Percentiles rank a stretch among this genome's conserved stretches.
These are phyloP conservation scores for Lentinus brumalis DNA, from an alignment of 768 basidiomycete species.

Conservation along the genomic window DNA sequence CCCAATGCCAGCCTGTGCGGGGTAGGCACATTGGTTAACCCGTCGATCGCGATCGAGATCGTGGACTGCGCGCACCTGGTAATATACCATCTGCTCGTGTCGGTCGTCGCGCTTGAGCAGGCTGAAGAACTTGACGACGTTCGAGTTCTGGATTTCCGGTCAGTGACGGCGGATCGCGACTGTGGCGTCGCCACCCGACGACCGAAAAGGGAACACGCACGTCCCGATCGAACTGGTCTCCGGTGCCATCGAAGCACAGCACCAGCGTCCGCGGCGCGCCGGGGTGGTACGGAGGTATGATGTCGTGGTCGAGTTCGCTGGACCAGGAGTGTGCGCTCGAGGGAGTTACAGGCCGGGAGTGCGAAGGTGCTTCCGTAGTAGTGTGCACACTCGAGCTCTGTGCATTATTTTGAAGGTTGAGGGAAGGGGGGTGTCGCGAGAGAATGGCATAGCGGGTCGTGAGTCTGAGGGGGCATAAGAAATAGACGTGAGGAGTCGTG, in stretches of 20 bases:
- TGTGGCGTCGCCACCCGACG: neutral
- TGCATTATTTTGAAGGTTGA: neutral
- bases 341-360: constrained; percentile 14
- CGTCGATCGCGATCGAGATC: constrained; percentile 11
- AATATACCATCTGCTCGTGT: constrained; percentile 68
- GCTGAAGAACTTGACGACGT: constrained; percentile 68
- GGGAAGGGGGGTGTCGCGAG: neutral
- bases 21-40: neutral
- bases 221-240: constrained; percentile 69
- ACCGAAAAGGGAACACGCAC: constrained; percentile 37
- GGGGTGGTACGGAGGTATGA: constrained; percentile 26
- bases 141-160: neutral
- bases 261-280: constrained; percentile 51
- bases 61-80: constrained; percentile 49
- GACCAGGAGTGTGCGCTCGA: constrained; percentile 17
- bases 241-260: constrained; percentile 69
- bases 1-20: constrained; percentile 64
- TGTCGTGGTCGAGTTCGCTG: constrained; percentile 17
- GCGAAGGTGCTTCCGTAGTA: constrained; percentile 2
- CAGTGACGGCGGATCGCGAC: neutral
- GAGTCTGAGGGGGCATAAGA: constrained; percentile 1
- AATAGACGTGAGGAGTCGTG: constrained; percentile 12
- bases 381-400: neutral
- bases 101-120: constrained; percentile 70
- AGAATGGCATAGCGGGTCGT: constrained; percentile 11